These are phyloP conservation scores for Sporothrix euskadiensis DNA, from an alignment of 2,329 filamentous ascomycete genomes.

Conservation along the genomic window DNA sequence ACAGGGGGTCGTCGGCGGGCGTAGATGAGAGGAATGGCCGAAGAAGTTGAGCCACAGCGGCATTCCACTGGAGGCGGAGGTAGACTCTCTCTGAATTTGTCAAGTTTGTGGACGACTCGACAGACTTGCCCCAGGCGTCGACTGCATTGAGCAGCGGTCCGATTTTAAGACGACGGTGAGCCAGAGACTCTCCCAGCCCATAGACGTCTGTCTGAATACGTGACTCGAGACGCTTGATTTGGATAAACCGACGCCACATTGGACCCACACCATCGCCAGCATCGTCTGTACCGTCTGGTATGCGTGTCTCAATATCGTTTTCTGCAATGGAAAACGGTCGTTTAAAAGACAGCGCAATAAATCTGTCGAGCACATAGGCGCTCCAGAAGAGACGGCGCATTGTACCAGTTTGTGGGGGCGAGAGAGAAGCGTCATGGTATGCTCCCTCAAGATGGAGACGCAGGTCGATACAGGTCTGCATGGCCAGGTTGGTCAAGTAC, in stretches of 20 bases:
- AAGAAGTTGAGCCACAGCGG: constrained; percentile 52
- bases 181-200: constrained; percentile 48
- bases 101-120: not conserved
- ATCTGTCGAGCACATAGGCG: constrained; percentile 52
- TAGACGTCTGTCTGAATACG: constrained; percentile 54
- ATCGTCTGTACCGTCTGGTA: constrained; percentile 35
- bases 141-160: constrained; percentile 48
- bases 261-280: not conserved
- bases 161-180: constrained; percentile 48
- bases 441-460: constrained; percentile 45
- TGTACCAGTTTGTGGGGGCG: not conserved
- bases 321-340: constrained; percentile 53
- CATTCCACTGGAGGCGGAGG: constrained; percentile 51
- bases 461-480: constrained; percentile 54
- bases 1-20: constrained; percentile 47
- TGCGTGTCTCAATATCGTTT: constrained; percentile 45
- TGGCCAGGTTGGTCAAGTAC: constrained; percentile 56
- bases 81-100: constrained; percentile 38
- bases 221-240: constrained; percentile 50
- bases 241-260: constrained; percentile 39
- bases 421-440: not conserved
- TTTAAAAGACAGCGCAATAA: constrained; percentile 52
- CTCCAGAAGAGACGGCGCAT: constrained; percentile 52
- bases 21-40: constrained; percentile 53
- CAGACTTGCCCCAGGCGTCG: constrained; percentile 44